phyloP scores from a whole-genome alignment of 1,139 yeast genomes.

The Scheffersomyces parashehatae region DNA sequence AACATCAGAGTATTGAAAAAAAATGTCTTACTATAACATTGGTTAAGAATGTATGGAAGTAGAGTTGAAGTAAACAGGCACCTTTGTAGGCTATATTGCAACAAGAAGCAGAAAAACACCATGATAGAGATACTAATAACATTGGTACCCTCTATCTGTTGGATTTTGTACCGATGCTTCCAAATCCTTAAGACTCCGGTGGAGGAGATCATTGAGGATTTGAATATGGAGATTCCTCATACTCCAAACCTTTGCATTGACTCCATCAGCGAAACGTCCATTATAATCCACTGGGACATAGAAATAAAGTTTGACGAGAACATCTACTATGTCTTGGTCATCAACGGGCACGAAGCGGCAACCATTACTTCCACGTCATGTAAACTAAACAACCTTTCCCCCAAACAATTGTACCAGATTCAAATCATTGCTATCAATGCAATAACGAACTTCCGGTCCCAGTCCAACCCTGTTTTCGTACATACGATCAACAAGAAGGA shows the following conservation, averaged over 20 bases:
- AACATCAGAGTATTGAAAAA: too few relatives aligned
- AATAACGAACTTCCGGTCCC: slow-evolving; percentile 37
- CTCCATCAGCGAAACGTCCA: slow-evolving; percentile 29
- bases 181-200: slow-evolving; percentile 39
- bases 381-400: slow-evolving; percentile 33
- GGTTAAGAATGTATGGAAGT: too few relatives aligned
- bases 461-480: slow-evolving; percentile 34
- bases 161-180: slow-evolving; percentile 44
- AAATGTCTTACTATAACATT: too few relatives aligned
- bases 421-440: slow-evolving; percentile 43
- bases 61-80: too few relatives aligned
- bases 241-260: slow-evolving; percentile 44
- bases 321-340: slow-evolving; percentile 35
- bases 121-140: slow-evolving; percentile 46
- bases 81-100: too few relatives aligned
- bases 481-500: slow-evolving; percentile 7
- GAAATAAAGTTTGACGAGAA: slow-evolving; percentile 32
- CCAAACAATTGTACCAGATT: slow-evolving; percentile 33
- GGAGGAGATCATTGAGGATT: slow-evolving; percentile 34
- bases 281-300: slow-evolving; percentile 47
- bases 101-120: background rate
- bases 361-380: slow-evolving; percentile 40
- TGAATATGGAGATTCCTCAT: slow-evolving; percentile 45
- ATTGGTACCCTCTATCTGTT: slow-evolving; percentile 42
- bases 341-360: slow-evolving; percentile 42